Percentiles rank a stretch among this genome's conserved stretches.
These are phyloP conservation scores for Mucor racemosus DNA, from an alignment of 371 early-diverging fungal genomes.

Conservation along the genomic window DNA sequence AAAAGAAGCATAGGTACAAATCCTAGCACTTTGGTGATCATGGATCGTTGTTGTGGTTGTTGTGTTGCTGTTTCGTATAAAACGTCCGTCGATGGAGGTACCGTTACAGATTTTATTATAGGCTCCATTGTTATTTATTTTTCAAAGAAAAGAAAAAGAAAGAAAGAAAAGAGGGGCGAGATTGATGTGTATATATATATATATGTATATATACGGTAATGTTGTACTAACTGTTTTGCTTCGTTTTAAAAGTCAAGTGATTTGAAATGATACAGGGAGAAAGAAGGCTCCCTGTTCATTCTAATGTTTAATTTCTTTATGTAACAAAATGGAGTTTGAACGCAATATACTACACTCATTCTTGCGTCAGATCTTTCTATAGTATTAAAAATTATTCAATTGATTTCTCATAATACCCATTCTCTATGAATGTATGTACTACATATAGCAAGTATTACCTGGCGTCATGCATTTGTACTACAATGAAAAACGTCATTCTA, in stretches of 20 bases:
- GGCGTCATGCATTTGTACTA: constrained; percentile 9
- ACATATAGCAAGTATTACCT: background rate
- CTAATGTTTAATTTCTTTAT: background rate
- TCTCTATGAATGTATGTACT: background rate
- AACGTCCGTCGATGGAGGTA: constrained; percentile 12
- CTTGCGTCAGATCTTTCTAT: background rate
- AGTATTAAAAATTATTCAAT: too few species aligned
- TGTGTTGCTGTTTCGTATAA: background rate
- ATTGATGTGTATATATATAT: too few species aligned
- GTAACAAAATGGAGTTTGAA: constrained; percentile 5
- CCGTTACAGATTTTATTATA: background rate
- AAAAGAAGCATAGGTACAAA: constrained; percentile 54
- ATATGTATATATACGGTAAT: background rate
- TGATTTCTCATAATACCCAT: background rate
- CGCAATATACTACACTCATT: background rate
- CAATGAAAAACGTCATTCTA: constrained; percentile 10
- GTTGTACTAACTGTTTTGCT: background rate
- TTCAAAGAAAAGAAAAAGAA: background rate
- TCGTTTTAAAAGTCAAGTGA: constrained; percentile 5
- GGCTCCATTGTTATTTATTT: background rate
- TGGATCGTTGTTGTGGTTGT: constrained; percentile 36
- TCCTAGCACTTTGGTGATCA: constrained; percentile 24
- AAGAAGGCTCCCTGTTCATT: background rate
- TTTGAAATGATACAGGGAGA: background rate
- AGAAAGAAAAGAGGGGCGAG: background rate